A percentile compares a stretch with the other conserved stretches of the same genome.
phyloP scores from a whole-genome alignment of 1,284 basidiomycete genomes.

The Ganoderma resinaceum region DNA sequence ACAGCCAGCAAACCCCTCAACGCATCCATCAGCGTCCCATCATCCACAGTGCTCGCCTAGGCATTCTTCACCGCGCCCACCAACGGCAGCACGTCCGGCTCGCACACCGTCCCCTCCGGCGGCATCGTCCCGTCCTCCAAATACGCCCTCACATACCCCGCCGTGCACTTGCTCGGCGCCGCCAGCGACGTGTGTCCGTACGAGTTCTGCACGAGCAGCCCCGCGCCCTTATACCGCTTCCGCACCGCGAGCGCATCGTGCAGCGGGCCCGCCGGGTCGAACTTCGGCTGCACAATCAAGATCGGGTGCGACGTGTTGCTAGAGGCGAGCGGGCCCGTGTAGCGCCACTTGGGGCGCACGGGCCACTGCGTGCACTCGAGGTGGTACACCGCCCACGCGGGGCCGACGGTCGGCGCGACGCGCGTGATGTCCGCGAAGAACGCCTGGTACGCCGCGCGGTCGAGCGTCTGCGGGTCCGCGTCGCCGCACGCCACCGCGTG shows the following conservation, averaged over 20 bases:
- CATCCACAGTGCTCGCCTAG: conserved; percentile 15
- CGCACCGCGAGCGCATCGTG: conserved; percentile 22
- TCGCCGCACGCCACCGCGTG: conserved; percentile 23
- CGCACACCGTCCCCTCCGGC: conserved; percentile 47
- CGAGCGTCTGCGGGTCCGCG: neutral
- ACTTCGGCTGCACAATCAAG: conserved; percentile 21
- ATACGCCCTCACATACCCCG: conserved; percentile 47
- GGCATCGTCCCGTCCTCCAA: conserved; percentile 50
- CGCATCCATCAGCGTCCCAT: conserved; percentile 23
- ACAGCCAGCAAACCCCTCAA: conserved; percentile 5
- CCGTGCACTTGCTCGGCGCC: conserved; percentile 51
- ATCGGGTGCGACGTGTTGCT: conserved; percentile 37
- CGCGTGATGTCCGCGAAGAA: neutral
- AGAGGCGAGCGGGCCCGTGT: conserved; percentile 26
- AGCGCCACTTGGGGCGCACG: conserved; percentile 24
- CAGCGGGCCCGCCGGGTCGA: conserved; percentile 28
- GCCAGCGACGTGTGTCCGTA: conserved; percentile 49
- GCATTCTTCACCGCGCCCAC: neutral
- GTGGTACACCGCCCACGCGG: conserved; percentile 15
- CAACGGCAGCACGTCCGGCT: conserved; percentile 30
- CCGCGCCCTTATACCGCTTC: conserved; percentile 22
- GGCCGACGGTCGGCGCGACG: neutral
- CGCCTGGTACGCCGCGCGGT: neutral
- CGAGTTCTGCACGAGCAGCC: conserved; percentile 29
- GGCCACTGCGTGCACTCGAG: conserved; percentile 26